A percentile compares a stretch with the other conserved stretches of the same genome.
These are phyloP conservation scores for Stereum hirsutum DNA, from an alignment of 1,284 basidiomycete species.

Conservation along the genomic window DNA sequence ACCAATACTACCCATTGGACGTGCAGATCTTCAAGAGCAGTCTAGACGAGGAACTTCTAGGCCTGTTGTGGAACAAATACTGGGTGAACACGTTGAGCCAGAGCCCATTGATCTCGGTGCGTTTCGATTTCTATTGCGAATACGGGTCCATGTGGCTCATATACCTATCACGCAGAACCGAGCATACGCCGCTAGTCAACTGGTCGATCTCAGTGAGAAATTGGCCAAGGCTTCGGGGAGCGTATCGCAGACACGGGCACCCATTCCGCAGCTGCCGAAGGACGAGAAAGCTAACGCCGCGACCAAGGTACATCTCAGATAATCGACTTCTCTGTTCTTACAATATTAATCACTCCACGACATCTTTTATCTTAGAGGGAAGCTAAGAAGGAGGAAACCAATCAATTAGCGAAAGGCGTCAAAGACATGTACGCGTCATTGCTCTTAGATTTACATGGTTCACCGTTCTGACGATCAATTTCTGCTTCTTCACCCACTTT, in stretches of 20 bases:
- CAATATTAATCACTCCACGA: neutral
- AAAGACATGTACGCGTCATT: conserved; percentile 62
- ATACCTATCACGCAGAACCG: conserved; percentile 58
- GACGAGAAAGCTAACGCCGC: conserved; percentile 22
- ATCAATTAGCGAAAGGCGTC: conserved; percentile 70
- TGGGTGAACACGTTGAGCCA: conserved; percentile 96
- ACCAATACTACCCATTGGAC: conserved; percentile 90
- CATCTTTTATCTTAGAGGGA: conserved; percentile 30
- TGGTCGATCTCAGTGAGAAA: conserved; percentile 85
- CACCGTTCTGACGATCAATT: neutral
- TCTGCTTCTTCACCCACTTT: neutral
- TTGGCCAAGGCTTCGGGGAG: conserved; percentile 54
- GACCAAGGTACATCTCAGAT: conserved; percentile 30
- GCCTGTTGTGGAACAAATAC: conserved; percentile 97
- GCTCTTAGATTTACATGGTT: no score
- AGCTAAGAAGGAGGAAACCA: conserved; percentile 63
- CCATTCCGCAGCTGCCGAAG: conserved; percentile 42
- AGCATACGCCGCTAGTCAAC: conserved; percentile 83
- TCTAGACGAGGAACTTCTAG: conserved; percentile 80
- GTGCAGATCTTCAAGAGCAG: conserved; percentile 93
- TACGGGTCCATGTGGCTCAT: neutral
- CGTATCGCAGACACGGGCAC: conserved; percentile 47
- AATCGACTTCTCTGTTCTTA: neutral
- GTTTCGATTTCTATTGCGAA: conserved; percentile 18
- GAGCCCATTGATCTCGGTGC: conserved; percentile 81